These are phyloP conservation scores for Castanea mollissima DNA, from an alignment of 306 rosid species.

Conservation along the genomic window DNA sequence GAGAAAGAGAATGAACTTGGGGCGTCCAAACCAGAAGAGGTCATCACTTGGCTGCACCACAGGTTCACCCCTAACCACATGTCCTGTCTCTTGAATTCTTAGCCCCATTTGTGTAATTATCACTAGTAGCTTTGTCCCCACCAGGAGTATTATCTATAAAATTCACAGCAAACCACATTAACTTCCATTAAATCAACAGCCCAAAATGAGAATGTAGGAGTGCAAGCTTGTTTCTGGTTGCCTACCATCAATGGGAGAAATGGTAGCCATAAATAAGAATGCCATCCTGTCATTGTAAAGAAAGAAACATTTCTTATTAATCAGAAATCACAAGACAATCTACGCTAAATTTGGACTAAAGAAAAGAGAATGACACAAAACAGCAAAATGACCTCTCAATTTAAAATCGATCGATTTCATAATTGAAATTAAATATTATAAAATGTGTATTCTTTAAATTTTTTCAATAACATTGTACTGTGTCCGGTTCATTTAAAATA, in stretches of 20 bases:
- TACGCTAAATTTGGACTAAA: background rate
- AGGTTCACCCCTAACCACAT: slow-evolving; percentile 72
- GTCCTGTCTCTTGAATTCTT: slow-evolving; percentile 60
- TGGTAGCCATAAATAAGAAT: slow-evolving; percentile 79
- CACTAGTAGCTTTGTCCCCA: slow-evolving; percentile 75
- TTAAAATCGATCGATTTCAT: too few relatives aligned
- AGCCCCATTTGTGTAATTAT: slow-evolving; percentile 73
- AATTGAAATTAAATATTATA: too few relatives aligned
- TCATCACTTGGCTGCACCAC: slow-evolving; percentile 71
- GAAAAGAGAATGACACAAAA: background rate
- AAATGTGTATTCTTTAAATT: too few relatives aligned
- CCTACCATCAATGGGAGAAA: slow-evolving; percentile 74
- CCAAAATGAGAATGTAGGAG: background rate
- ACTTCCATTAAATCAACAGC: background rate
- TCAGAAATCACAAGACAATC: background rate
- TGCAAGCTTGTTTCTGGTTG: background rate
- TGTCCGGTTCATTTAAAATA: too few relatives aligned
- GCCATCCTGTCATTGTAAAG: slow-evolving; percentile 53
- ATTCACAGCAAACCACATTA: slow-evolving; percentile 8
- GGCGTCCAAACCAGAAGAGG: slow-evolving; percentile 76
- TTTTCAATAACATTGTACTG: too few relatives aligned
- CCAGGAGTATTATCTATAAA: slow-evolving; percentile 60
- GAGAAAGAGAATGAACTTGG: slow-evolving; percentile 55
- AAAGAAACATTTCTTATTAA: background rate
- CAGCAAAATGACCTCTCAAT: too few relatives aligned